Conservation (phyloP, 345 rosid species). For the Citropsis articulata region DNA sequence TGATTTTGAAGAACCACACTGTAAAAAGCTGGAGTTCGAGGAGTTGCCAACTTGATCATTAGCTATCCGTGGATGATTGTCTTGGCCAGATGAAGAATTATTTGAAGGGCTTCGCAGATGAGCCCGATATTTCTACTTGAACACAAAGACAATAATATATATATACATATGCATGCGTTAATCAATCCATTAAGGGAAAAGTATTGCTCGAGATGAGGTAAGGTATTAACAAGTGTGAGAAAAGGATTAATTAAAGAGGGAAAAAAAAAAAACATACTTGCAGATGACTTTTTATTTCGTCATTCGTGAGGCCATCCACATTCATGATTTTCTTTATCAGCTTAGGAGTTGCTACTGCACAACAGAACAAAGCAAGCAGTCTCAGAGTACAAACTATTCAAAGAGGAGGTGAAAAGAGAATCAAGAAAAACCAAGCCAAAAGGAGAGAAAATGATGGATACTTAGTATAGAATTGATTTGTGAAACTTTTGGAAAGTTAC, state of each 20-base stretch:
- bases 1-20: slow-evolving; percentile 48
- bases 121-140: slow-evolving; percentile 74
- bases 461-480: neutral
- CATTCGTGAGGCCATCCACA: slow-evolving; percentile 86
- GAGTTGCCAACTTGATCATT: slow-evolving; percentile 29
- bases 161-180: no score
- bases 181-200: slow-evolving; percentile 2
- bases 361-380: neutral
- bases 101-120: slow-evolving; percentile 54
- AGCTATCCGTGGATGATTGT: slow-evolving; percentile 32
- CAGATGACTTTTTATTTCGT: slow-evolving; percentile 90
- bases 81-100: slow-evolving; percentile 16
- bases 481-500: neutral
- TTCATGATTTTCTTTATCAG: slow-evolving; percentile 75
- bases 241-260: no score
- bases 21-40: slow-evolving; percentile 38
- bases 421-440: neutral
- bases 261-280: slow-evolving; percentile 47
- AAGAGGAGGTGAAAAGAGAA: neutral
- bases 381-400: neutral
- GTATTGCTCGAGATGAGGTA: neutral
- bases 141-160: neutral
- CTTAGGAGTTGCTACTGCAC: slow-evolving; percentile 77
- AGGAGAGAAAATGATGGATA: neutral
- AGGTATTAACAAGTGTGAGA: neutral